Percentiles rank a stretch among this genome's conserved stretches.
Conservation (phyloP, 1,284 basidiomycete species). For the Melampsora larici-populina region DNA sequence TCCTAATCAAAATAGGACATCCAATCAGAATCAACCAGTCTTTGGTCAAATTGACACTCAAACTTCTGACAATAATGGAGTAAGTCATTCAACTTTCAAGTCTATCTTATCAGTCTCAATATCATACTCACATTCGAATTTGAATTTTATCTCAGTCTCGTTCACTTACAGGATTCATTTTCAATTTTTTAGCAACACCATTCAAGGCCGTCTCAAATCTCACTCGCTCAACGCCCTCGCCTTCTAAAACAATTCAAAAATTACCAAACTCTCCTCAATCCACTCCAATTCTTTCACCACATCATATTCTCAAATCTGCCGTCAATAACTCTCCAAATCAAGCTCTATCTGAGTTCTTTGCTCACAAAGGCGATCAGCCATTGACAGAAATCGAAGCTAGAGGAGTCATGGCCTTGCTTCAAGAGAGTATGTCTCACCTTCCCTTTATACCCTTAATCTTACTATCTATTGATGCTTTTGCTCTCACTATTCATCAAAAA, state of each 20-base stretch:
- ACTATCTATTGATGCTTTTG: neutral
- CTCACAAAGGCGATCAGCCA: conserved; percentile 7
- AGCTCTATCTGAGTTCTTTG: conserved; percentile 7
- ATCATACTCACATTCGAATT: too few relatives aligned
- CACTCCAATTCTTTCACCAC: neutral
- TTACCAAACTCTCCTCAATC: too few relatives aligned
- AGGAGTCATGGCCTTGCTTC: neutral
- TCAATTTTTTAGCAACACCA: conserved; percentile 4
- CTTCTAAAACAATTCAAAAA: neutral
- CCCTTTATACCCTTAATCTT: neutral
- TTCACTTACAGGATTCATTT: conserved; percentile 3
- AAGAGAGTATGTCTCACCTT: neutral
- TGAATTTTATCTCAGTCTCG: too few relatives aligned
- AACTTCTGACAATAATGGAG: too few relatives aligned
- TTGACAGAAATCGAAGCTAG: neutral
- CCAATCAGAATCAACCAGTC: too few relatives aligned
- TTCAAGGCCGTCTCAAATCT: neutral
- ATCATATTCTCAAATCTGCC: neutral
- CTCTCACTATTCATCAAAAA: neutral
- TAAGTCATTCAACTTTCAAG: too few relatives aligned
- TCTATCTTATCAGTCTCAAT: too few relatives aligned
- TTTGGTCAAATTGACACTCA: too few relatives aligned
- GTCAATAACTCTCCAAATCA: neutral
- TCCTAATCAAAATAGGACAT: too few relatives aligned
- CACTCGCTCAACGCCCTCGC: neutral